Evolutionary conservation across 2,329 filamentous ascomycete genomes (phyloP), one percentile per base, ranked within the genome.

Genomic region (Alternaria viburni): DNA sequence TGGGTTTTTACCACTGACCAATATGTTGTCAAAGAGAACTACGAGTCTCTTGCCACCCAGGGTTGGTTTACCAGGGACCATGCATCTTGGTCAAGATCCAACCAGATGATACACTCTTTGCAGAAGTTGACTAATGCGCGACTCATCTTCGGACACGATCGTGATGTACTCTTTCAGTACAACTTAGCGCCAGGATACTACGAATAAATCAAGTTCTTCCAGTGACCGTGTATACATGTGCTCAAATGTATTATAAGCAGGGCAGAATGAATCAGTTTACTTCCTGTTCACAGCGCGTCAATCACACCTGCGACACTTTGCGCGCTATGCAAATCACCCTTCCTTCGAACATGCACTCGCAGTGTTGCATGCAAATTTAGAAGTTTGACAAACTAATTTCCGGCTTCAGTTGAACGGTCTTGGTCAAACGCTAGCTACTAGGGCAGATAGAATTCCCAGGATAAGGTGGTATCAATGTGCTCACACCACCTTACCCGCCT

Each of bases 1-100:
- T 79, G 73, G 75, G 75, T 80, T 43, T 78, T 79, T 62, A 80
- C 77, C 10, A 76, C 74, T 17, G 78, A 80, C 62, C 76, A 77
- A 67, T 79, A 80, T 43, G 75, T 79, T 50, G 75, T 81, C 5
- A 64, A 68, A 49, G 78, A 80, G 69, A 80, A 80, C 32, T 79
- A 64, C 30, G 69, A 78, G 13, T 64, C 69, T 15, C 69, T 69
- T 41, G 68, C 74, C 19, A 74, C 73, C n/a, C 77, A 80, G 61
- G 77, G 79, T 2, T 80, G 77, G 77, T 59, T 80, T 46, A 75
- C 74, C 19, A 69, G 77, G 32, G 78, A 80, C 57, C 76, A 80
- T 65, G 73, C 77, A 32, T 69, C 68, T 19, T 80, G 79, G 78
- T 62, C 60, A 32, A 71, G 67, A n/a, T 56, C 51, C 6, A 59